Conservation (phyloP, 306 rosid genomes). For the Pachyrhizus erosus region DNA sequence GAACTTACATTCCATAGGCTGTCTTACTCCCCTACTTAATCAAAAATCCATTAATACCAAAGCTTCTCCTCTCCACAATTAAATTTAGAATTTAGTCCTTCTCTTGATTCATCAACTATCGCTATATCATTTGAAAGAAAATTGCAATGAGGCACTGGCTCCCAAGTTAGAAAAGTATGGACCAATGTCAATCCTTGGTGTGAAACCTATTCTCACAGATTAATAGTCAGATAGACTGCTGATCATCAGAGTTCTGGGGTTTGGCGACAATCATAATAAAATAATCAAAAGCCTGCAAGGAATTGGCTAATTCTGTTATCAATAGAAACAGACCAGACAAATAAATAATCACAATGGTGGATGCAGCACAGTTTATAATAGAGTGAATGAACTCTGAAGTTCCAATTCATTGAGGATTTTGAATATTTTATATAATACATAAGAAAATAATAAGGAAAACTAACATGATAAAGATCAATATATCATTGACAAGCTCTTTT, state of each 20-base stretch:
- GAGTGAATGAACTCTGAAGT: neutral
- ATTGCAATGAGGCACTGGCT: neutral
- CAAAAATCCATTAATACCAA: neutral
- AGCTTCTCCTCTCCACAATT: neutral
- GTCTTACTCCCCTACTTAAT: neutral
- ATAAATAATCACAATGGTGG: neutral
- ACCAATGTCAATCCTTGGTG: neutral
- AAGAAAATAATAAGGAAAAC: neutral
- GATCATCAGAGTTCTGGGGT: neutral
- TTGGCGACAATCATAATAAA: neutral
- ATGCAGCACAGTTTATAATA: neutral
- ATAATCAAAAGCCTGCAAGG: neutral
- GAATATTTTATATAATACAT: neutral
- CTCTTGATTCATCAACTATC: neutral
- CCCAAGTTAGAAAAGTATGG: neutral
- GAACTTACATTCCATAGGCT: conserved; percentile 16
- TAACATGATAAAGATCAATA: neutral
- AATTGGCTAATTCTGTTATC: neutral
- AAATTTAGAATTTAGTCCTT: conserved; percentile 3
- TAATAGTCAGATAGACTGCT: neutral
- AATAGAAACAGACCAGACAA: neutral
- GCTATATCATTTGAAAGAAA: neutral
- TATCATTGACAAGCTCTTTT: neutral
- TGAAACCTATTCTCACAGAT: neutral
- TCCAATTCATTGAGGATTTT: conserved; percentile 4